These are phyloP conservation scores for Haematococcus lacustris DNA, from an alignment of 139 green algal species.

Conservation along the genomic window DNA sequence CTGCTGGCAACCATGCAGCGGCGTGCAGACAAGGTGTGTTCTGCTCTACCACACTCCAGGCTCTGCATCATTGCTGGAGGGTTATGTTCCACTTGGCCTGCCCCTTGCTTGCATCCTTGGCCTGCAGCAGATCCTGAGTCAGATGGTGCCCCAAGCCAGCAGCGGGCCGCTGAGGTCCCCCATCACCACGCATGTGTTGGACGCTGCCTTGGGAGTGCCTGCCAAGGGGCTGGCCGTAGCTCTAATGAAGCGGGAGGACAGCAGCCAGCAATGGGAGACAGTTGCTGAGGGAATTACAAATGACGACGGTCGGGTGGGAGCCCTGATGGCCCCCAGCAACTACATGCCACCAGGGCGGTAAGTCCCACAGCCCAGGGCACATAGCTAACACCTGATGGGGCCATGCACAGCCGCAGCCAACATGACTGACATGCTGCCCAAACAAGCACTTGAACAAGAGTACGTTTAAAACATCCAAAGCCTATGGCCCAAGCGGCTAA, in stretches of 20 bases:
- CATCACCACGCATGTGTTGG: conserved; percentile 93
- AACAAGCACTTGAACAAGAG: too few relatives aligned
- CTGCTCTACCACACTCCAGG: not conserved
- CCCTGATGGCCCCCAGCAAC: conserved; percentile 49
- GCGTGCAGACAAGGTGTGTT: conserved; percentile 32
- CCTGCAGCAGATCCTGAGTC: conserved; percentile 11
- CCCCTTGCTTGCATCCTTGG: not conserved
- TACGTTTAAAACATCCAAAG: too few relatives aligned
- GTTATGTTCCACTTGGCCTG: not conserved
- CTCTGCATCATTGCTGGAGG: not conserved
- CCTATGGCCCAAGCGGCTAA: too few relatives aligned
- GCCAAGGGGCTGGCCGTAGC: conserved; percentile 65
- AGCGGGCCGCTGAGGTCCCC: conserved; percentile 50
- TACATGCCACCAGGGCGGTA: conserved; percentile 49
- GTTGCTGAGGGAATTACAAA: conserved; percentile 61
- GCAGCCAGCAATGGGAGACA: conserved; percentile 34
- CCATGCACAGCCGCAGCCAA: too few relatives aligned
- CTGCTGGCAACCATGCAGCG: conserved; percentile 5
- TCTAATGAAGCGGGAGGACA: conserved; percentile 43
- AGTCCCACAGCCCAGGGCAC: not conserved
- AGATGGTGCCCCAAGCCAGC: conserved; percentile 12
- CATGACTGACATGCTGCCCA: too few relatives aligned
- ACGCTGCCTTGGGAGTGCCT: conserved; percentile 70
- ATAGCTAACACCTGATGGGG: too few relatives aligned
- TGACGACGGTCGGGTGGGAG: conserved; percentile 57